phyloP scores from a whole-genome alignment of 192 early-diverging fungal genomes.

The Coemansia sp. region DNA sequence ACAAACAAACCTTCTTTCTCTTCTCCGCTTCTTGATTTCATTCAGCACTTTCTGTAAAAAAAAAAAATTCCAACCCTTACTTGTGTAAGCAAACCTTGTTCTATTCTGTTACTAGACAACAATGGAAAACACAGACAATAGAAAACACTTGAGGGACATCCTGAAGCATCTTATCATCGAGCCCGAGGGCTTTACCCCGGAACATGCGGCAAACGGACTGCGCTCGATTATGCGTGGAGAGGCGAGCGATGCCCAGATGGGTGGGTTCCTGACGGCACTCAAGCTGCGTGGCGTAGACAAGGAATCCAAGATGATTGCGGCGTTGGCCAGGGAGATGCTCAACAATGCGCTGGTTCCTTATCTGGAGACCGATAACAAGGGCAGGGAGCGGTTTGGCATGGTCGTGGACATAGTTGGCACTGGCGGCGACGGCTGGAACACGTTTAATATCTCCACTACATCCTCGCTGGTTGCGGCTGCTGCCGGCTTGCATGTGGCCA shows the following conservation, averaged over 20 bases:
- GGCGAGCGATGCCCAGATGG: conserved; percentile 81
- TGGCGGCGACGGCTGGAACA: conserved; percentile 97
- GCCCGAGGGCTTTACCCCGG: conserved; percentile 62
- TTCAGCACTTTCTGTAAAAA: not conserved
- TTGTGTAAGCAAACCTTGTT: no score
- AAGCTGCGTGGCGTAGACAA: conserved; percentile 69
- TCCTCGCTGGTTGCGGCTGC: conserved; percentile 89
- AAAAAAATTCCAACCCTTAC: not conserved
- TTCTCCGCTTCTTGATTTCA: not conserved
- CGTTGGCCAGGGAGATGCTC: conserved; percentile 73
- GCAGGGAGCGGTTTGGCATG: conserved; percentile 38
- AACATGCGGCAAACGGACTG: conserved; percentile 61
- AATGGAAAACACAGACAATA: conserved; percentile 4
- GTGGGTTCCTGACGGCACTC: conserved; percentile 81
- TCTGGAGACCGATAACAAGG: conserved; percentile 49
- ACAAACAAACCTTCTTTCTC: not conserved
- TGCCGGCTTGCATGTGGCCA: conserved; percentile 84
- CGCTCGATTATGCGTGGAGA: conserved; percentile 74
- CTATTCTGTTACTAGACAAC: not conserved
- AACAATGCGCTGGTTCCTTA: conserved; percentile 62
- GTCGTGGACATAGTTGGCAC: conserved; percentile 95
- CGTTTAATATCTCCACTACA: conserved; percentile 96
- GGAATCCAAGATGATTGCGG: conserved; percentile 75
- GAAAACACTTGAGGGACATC: conserved; percentile 51
- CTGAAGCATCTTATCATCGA: conserved; percentile 65